Percentiles rank a stretch among this genome's conserved stretches.
These are phyloP conservation scores for Parachlorella kessleri DNA, from an alignment of 139 green algal genomes.

Conservation along the genomic window DNA sequence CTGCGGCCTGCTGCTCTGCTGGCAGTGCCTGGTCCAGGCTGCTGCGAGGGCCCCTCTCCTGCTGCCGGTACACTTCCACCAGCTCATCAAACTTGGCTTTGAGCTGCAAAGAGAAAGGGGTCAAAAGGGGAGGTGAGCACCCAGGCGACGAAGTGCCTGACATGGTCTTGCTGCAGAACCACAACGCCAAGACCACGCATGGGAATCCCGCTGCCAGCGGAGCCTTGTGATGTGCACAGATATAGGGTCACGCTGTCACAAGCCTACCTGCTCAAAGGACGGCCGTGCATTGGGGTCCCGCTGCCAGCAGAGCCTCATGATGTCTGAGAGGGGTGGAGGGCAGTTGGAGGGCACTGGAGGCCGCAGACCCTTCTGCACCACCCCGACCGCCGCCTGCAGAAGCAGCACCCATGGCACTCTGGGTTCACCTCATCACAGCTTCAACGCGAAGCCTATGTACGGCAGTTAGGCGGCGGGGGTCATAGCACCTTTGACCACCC, in stretches of 20 bases:
- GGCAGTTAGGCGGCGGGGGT: too few species aligned
- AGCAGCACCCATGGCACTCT: too few species aligned
- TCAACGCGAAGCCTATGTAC: too few species aligned
- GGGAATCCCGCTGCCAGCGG: too few species aligned
- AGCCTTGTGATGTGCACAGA: too few species aligned
- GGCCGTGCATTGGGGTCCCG: constrained; percentile 43
- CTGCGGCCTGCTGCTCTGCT: neutral
- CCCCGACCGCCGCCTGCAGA: constrained; percentile 72
- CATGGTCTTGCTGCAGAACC: too few species aligned
- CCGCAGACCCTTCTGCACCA: constrained; percentile 98
- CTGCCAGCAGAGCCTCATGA: constrained; percentile 89
- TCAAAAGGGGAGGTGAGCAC: too few species aligned
- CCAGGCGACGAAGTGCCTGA: too few species aligned
- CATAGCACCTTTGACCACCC: too few species aligned
- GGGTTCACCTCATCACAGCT: too few species aligned
- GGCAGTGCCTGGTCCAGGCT: neutral
- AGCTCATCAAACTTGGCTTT: constrained; percentile 54
- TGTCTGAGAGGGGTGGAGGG: constrained; percentile 64
- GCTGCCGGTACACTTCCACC: constrained; percentile 46
- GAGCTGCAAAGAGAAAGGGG: constrained; percentile 32
- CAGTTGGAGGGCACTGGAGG: constrained; percentile 73
- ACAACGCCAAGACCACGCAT: too few species aligned
- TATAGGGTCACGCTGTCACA: too few species aligned
- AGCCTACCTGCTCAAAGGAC: constrained; percentile 51
- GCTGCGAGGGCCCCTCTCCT: constrained; percentile 25